Conservation (phyloP, 306 rosid species). For the Cicer judaicum region DNA sequence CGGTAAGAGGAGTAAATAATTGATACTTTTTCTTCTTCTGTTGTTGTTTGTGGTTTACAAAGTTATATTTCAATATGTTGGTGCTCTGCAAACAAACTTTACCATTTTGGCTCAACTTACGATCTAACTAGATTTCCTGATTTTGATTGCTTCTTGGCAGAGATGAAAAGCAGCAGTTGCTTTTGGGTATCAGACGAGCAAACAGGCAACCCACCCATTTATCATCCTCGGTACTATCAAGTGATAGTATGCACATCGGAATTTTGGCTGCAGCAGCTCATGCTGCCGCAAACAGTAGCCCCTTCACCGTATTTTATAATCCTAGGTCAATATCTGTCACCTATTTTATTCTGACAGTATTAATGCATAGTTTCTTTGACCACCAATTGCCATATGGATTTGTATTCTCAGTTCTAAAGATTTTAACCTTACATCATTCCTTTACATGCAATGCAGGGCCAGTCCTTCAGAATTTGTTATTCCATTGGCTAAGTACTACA, state of each 20-base stretch:
- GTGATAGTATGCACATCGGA: slow-evolving; percentile 98
- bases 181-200: slow-evolving; percentile 93
- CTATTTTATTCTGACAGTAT: background rate
- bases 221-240: slow-evolving; percentile 89
- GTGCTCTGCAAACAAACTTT: background rate
- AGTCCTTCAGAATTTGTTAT: slow-evolving; percentile 98
- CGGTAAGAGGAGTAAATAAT: slow-evolving; percentile 56
- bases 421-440: slow-evolving; percentile 27
- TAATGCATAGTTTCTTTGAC: background rate
- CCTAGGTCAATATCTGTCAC: slow-evolving; percentile 67
- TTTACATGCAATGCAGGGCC: slow-evolving; percentile 77
- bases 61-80: slow-evolving; percentile 6
- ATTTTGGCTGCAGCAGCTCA: slow-evolving; percentile 98
- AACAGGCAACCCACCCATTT: slow-evolving; percentile 84
- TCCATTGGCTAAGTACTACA: slow-evolving; percentile 96
- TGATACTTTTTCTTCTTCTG: slow-evolving; percentile 3
- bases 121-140: background rate
- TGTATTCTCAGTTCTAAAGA: slow-evolving; percentile 14
- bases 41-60: slow-evolving; percentile 3
- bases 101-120: slow-evolving; percentile 10
- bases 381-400: background rate
- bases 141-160: slow-evolving; percentile 52
- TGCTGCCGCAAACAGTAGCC: slow-evolving; percentile 91
- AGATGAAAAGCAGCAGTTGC: slow-evolving; percentile 96
- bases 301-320: slow-evolving; percentile 85